A percentile compares a stretch with the other conserved stretches of the same genome.
Evolutionary conservation across 768 basidiomycete genomes (phyloP).

Genomic region (Coprinopsis sp.): DNA sequence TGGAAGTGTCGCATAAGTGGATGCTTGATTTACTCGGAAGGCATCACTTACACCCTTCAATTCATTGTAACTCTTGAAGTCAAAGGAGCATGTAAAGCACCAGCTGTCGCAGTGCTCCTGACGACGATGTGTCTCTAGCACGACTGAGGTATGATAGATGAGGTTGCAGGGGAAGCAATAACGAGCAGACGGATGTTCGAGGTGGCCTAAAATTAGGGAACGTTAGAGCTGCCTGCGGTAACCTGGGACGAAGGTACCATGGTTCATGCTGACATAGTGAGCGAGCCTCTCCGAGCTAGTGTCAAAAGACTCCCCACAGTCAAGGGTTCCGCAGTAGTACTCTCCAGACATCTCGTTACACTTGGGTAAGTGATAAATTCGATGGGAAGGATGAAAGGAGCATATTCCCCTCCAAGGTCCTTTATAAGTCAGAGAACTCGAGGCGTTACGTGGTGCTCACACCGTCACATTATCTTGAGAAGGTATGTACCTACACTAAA

Average conservation of each 20-base stretch:
- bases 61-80: conserved; percentile 19
- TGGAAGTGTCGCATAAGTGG: too few species aligned
- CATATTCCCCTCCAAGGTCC: too few species aligned
- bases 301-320: not conserved
- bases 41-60: conserved; percentile 5
- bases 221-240: not conserved
- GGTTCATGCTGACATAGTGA: not conserved
- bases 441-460: too few species aligned
- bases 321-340: not conserved
- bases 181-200: not conserved
- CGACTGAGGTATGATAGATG: not conserved
- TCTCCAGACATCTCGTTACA: not conserved
- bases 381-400: too few species aligned
- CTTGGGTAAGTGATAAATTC: too few species aligned
- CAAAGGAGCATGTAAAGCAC: conserved; percentile 29
- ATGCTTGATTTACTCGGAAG: too few species aligned
- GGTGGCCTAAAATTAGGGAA: not conserved
- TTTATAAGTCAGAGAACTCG: too few species aligned
- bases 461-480: too few species aligned
- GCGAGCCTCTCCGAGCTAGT: not conserved
- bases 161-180: not conserved
- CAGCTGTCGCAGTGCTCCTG: conserved; percentile 27
- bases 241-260: not conserved
- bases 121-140: conserved; percentile 1
- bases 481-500: too few species aligned